Base-by-base conservation (phyloP, 2,329 filamentous ascomycete species). In the Aspergillus amoenus region DNA sequence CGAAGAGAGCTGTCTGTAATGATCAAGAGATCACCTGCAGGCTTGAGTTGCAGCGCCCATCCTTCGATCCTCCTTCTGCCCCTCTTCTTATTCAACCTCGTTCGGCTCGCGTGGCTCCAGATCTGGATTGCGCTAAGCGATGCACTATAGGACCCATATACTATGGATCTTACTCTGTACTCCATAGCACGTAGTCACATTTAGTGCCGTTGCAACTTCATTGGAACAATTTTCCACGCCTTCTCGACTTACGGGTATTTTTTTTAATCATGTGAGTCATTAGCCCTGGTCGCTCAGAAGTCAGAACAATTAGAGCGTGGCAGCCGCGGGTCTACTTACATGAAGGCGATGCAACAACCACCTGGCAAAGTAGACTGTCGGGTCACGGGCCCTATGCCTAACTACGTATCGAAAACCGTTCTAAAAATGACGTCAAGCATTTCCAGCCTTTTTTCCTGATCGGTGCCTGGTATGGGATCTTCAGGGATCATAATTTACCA, bases 61-160 rank as follows among this genome's bases (percentile, higher is more conserved):
- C 41, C 55, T 62, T 61, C 56, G 48, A 61, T 62, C 30, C 37
- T 51, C 51, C 49, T 56, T 58, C 58, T 60, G 56, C 50, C 49
- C 52, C 44, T 58, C 55, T 57, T 58, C 52, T 39, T 43, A 22
- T 54, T 46, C 37, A 53, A 51, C 57, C 53, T 60, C 52, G 54
- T 55, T 58, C 56, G 52, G 59, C 61, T 66, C 59, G 60, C 63
- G 64, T 65, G 64, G 63, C 60, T 63, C 56, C 56, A 63, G 64
- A 64, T 62, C 60, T 61, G 50, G 61, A 49, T 56, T 56, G 57
- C 62, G 54, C 61, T 55, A 62, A 64, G 54, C 45, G 55, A 62
- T 56, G 58, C 56, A 59, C 60, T 62, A 61, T 61, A 11, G 34
- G 34, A 37, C 34, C 34, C 34, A 37, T 37, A 37, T 13, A 37